Evolutionary conservation across 495 filamentous ascomycete species (phyloP), one percentile per base, ranked within the genome.

Genomic region (Hypoxylon cercidicola): DNA sequence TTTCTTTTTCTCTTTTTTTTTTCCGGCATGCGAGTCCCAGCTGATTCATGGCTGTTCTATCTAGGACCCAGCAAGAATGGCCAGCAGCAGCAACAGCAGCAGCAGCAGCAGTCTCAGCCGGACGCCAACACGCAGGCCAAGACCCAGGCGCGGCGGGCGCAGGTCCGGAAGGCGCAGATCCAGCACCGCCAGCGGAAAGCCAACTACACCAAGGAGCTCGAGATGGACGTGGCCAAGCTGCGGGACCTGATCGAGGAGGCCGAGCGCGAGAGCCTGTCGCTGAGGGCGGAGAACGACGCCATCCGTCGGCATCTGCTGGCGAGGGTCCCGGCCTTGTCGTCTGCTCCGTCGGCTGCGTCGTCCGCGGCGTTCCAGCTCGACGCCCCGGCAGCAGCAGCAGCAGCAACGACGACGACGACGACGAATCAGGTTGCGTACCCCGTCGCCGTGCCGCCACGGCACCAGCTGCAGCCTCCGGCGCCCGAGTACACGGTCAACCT

Each of bases 111-210:
- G n/a, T n/a, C n/a, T n/a, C 18, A 59, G 11, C 39, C 40, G 37
- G 58, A 62, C 43, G 21, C 34, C 2, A 34, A 23, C 21, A 15
- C 53, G 15, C 55, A 65, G 48, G 68, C 72, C 18, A 79, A 78
- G 54, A 69, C 78, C 39, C 72, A 79, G 59, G 64, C 72, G 10
- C 73, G 81, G 4, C 73, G 82, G 6, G 75, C 75, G 6, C 82
- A 85, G 47, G 82, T 85, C 46, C 69, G 81, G 19, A 80, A 77
- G 54, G 81, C 82, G 1, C 82, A 85, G 69, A 78, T 76, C 43
- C 78, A 81, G 62, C 82, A 85, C 60, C 79, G 81, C 4, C 78
- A 83, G 63, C 77, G 80, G 25, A 84, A 85, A 64, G 77, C 77
- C 19, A 80, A 83, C 70, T 80, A 83, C 67, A 74, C 81, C 55